Conservation (phyloP, 768 basidiomycete species). For the Leccinum disarticulatum region DNA sequence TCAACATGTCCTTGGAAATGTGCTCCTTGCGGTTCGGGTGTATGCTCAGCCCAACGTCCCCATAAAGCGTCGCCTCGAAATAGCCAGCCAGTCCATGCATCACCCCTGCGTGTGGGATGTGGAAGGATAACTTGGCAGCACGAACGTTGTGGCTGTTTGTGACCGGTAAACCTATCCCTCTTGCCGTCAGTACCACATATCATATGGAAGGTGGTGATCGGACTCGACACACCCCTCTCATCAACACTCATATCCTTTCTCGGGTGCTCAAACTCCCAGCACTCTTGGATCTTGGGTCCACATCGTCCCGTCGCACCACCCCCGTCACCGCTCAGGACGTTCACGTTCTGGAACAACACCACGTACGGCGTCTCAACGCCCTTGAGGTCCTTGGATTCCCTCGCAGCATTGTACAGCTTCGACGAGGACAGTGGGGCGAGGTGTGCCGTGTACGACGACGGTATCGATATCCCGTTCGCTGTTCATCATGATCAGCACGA, state of each 20-base stretch:
- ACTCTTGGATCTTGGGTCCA: slow-evolving; percentile 86
- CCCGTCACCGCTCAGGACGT: slow-evolving; percentile 79
- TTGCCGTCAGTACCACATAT: slow-evolving; percentile 9
- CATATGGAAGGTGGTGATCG: background rate
- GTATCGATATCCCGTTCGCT: slow-evolving; percentile 96
- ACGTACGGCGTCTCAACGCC: slow-evolving; percentile 94
- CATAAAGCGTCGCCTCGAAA: slow-evolving; percentile 93
- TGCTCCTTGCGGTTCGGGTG: slow-evolving; percentile 86
- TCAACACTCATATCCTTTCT: slow-evolving; percentile 76
- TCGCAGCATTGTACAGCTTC: slow-evolving; percentile 85
- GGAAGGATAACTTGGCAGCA: slow-evolving; percentile 81
- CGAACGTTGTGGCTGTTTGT: slow-evolving; percentile 98
- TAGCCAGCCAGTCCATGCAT: slow-evolving; percentile 96
- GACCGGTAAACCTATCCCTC: slow-evolving; percentile 67
- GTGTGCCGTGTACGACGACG: slow-evolving; percentile 93
- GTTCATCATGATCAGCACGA: slow-evolving; percentile 14
- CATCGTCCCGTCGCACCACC: slow-evolving; percentile 62
- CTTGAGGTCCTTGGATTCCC: slow-evolving; percentile 62
- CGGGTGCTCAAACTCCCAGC: slow-evolving; percentile 98
- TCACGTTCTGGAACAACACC: slow-evolving; percentile 96
- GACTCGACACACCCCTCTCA: slow-evolving; percentile 50
- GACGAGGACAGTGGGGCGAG: slow-evolving; percentile 93
- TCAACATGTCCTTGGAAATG: slow-evolving; percentile 94
- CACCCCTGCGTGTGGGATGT: slow-evolving; percentile 92
- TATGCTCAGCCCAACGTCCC: slow-evolving; percentile 87